Conservation (phyloP, 2,329 filamentous ascomycete genomes). For the Rutstroemia sp. region DNA sequence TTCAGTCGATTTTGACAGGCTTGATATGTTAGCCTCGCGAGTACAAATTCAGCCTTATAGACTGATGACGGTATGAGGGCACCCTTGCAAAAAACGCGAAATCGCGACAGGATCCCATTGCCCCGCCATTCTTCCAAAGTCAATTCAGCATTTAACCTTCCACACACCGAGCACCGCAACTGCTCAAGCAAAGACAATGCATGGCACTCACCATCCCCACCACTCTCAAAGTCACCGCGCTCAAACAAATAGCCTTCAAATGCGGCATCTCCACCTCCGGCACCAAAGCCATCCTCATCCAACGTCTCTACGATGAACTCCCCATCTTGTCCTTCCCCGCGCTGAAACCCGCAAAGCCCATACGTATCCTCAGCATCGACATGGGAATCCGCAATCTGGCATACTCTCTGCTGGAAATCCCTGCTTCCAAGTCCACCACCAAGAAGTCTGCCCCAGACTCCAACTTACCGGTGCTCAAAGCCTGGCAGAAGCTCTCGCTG, state of each 20-base stretch:
- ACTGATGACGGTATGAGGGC: no score
- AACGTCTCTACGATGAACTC: slow-evolving; percentile 40
- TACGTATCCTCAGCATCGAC: slow-evolving; percentile 66
- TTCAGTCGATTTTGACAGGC: no score
- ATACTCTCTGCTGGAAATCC: slow-evolving; percentile 51
- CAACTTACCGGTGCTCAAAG: not conserved
- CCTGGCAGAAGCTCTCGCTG: slow-evolving; percentile 12
- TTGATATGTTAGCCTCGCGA: not conserved
- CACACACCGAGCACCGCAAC: not conserved
- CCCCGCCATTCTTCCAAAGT: not conserved
- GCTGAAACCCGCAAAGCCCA: slow-evolving; percentile 15
- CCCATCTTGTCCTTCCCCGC: not conserved
- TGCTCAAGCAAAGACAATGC: slow-evolving; percentile 14
- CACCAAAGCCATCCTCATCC: slow-evolving; percentile 47
- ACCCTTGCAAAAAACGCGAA: not conserved
- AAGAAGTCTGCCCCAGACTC: not conserved
- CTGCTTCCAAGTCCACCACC: slow-evolving; percentile 5
- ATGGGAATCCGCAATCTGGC: slow-evolving; percentile 80
- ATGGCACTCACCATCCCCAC: slow-evolving; percentile 26
- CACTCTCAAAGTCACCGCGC: slow-evolving; percentile 41
- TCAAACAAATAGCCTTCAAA: slow-evolving; percentile 52
- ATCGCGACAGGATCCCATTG: not conserved
- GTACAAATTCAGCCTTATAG: not conserved
- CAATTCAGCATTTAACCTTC: not conserved
- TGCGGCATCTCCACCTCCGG: slow-evolving; percentile 54